Evolutionary conservation across 2,329 filamentous ascomycete genomes (phyloP).

Genomic region (Purpureocillium takamizusanense): DNA sequence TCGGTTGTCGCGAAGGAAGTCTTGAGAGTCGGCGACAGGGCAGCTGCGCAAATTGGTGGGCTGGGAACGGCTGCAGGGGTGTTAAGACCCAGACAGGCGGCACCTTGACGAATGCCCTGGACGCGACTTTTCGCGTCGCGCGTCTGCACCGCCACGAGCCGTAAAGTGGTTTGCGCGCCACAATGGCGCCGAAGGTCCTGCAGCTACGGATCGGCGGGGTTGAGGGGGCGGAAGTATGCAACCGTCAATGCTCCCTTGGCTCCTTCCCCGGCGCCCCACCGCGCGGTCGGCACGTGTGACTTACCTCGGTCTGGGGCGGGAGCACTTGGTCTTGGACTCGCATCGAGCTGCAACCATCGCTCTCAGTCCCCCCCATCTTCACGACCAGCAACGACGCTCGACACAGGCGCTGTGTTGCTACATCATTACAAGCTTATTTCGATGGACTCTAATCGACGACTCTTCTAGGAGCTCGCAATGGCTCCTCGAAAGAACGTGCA

Average conservation of each 20-base stretch:
- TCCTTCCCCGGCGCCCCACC: not conserved
- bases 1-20: slow-evolving; percentile 6
- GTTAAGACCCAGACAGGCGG: not conserved
- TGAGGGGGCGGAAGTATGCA: not conserved
- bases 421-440: no score
- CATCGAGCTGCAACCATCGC: not conserved
- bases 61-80: slow-evolving; percentile 11
- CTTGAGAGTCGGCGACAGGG: not conserved
- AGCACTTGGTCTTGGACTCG: not conserved
- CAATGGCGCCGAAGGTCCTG: slow-evolving; percentile 5
- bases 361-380: slow-evolving; percentile 2
- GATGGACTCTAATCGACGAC: no score
- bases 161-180: slow-evolving; percentile 4
- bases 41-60: slow-evolving; percentile 21
- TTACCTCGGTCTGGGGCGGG: slow-evolving; percentile 22
- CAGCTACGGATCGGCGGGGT: no score
- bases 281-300: slow-evolving; percentile 23
- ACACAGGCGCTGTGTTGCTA: no score
- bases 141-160: slow-evolving; percentile 14
- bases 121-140: slow-evolving; percentile 27
- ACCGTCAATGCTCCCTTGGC: no score
- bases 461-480: slow-evolving; percentile 22
- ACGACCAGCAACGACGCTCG: no score
- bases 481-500: slow-evolving; percentile 44
- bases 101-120: slow-evolving; percentile 1